Evolutionary conservation across 116 monocot species (phyloP), one percentile per base, ranked within the genome.

Genomic region (Phalaenopsis hybrid): DNA sequence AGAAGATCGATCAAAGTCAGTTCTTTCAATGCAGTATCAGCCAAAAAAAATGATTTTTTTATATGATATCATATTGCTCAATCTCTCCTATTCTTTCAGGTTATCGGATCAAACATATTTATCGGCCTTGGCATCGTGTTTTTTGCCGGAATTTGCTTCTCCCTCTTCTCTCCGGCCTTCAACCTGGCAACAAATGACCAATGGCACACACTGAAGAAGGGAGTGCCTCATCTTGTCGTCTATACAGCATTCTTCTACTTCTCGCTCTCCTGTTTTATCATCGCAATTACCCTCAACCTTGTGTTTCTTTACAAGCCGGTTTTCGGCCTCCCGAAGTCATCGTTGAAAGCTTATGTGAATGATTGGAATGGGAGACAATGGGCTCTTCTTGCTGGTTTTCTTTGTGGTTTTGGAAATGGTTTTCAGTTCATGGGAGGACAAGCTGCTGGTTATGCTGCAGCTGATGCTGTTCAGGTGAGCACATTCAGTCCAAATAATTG

Each of bases 361-460:
- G 98, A 98, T 31, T 92, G 93, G 93, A 86, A 92, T 6, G 95
- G 98, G 57, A 86, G 98, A 46, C 86, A 92, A 4, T 94, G 94
- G 98, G 98, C 95, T 78, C 79, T 98, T 41, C 86, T 98, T 4
- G 98, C 98, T 25, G 98, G 94, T 0, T 69, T 98, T 1, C 85
- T 98, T 8, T 98, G 94, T 77, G 95, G 98, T 5, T 98, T 98
- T 59, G 98, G 98, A 5, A 98, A 98, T 82, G 97, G 97, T 4
- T 89, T 98, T 79, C 94, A 94, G 83, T 98, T 98, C 87, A 98
- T 98, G 98, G 98, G 98, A 25, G 98, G 98, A 6, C 95, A 98
- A 87, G 98, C 93, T 88, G 96, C 92, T 74, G 94, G 96, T 15
- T 96, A 96, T 87, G 94, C 96, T 83, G 94, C 96, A 46, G 96